These are phyloP conservation scores for Larix sibirica DNA, from an alignment of 83 land plant species.

Conservation along the genomic window DNA sequence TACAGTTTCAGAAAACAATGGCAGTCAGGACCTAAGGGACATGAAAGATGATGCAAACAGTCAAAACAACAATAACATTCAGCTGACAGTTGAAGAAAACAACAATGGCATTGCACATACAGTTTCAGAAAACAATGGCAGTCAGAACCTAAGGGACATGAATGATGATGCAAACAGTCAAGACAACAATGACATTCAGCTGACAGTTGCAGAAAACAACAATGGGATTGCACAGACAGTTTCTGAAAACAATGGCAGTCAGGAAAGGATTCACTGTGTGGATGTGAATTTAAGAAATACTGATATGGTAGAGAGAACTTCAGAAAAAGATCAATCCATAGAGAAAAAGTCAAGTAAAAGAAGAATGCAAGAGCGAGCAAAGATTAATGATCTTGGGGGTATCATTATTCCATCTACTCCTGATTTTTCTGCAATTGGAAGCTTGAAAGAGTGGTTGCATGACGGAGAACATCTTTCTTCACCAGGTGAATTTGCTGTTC, in stretches of 20 bases:
- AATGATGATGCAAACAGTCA: no score
- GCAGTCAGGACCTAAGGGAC: no score
- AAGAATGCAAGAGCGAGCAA: conserved; percentile 4
- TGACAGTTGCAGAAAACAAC: neutral
- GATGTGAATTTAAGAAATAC: neutral
- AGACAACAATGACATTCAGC: no score
- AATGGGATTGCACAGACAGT: neutral
- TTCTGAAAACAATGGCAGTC: neutral
- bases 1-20: no score
- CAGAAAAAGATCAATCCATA: neutral
- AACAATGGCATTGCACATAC: neutral
- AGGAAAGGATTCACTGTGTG: neutral
- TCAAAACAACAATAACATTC: no score
- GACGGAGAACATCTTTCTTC: neutral
- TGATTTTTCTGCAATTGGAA: neutral
- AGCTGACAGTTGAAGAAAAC: no score
- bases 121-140: no score
- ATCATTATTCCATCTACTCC: conserved; percentile 7
- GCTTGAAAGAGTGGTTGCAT: neutral
- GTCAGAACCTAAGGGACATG: no score
- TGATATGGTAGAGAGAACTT: neutral
- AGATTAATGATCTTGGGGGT: neutral
- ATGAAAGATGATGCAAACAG: no score
- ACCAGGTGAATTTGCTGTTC: neutral
- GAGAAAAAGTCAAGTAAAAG: neutral